Evolutionary conservation across 306 rosid species (phyloP).

Genomic region (Cucurbita maxima): DNA sequence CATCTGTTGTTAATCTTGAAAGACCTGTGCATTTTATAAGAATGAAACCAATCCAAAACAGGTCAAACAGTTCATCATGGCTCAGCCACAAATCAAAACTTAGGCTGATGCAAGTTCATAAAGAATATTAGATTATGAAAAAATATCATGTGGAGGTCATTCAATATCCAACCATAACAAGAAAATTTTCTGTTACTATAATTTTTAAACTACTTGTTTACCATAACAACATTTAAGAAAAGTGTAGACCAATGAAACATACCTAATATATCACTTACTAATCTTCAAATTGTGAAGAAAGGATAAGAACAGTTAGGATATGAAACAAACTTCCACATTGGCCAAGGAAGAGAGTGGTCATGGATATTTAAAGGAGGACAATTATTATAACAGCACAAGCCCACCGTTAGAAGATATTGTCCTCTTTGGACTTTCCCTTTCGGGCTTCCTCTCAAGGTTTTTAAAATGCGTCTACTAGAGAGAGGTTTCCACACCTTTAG

Average conservation of each 20-base stretch:
- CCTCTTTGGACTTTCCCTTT: no score
- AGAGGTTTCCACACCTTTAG: no score
- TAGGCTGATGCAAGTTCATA: neutral
- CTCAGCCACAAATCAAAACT: neutral
- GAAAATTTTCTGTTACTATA: neutral
- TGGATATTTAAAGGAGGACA: no score
- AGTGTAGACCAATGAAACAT: neutral
- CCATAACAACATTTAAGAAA: neutral
- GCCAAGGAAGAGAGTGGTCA: no score
- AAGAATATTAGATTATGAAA: neutral
- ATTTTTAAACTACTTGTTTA: no score
- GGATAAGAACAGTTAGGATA: no score
- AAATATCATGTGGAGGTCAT: neutral
- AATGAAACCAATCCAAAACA: neutral
- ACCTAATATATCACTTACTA: neutral
- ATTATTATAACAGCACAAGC: no score
- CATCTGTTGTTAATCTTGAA: slow-evolving; percentile 66
- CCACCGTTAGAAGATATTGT: no score
- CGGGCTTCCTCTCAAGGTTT: no score
- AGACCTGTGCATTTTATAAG: slow-evolving; percentile 44
- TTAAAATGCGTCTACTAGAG: no score
- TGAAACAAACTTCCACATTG: no score
- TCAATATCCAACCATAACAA: neutral
- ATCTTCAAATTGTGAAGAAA: no score
- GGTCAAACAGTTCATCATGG: neutral